These are phyloP conservation scores for Myriosclerotinia duriaeana DNA, from an alignment of 2,329 filamentous ascomycete genomes.

Conservation along the genomic window DNA sequence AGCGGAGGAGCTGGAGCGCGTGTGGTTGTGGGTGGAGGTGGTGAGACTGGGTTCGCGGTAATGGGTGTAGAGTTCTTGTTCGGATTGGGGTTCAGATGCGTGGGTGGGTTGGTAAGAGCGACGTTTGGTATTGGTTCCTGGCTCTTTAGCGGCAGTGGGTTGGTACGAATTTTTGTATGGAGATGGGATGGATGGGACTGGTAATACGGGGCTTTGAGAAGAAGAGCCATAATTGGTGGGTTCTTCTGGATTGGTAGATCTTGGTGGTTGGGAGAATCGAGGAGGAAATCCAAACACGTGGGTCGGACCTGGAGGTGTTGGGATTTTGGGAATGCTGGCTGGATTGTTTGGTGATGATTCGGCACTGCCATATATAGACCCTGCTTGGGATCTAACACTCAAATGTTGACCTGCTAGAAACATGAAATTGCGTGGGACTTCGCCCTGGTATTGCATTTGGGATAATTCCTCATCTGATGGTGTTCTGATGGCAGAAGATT, in stretches of 20 bases:
- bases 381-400: constrained; percentile 9
- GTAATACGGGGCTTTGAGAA: neutral
- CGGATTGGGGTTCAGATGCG: neutral
- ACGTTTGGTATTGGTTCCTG: neutral
- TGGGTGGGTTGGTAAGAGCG: constrained; percentile 1
- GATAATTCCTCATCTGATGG: constrained; percentile 13
- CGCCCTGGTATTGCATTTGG: neutral
- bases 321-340: neutral
- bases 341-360: constrained; percentile 1
- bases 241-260: neutral
- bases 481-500: neutral
- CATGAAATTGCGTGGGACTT: constrained; percentile 11
- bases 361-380: constrained; percentile 4
- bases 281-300: constrained; percentile 9
- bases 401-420: constrained; percentile 9
- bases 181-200: neutral
- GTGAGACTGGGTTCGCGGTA: neutral
- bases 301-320: constrained; percentile 1
- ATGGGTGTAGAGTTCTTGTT: neutral
- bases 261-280: neutral
- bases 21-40: neutral
- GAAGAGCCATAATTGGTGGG: neutral
- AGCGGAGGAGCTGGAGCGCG: neutral
- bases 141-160: too few species aligned
- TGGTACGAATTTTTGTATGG: neutral